Percentiles rank a stretch among this genome's conserved stretches.
Conservation (phyloP, 1,284 basidiomycete species). For the Irpex lacteus region DNA sequence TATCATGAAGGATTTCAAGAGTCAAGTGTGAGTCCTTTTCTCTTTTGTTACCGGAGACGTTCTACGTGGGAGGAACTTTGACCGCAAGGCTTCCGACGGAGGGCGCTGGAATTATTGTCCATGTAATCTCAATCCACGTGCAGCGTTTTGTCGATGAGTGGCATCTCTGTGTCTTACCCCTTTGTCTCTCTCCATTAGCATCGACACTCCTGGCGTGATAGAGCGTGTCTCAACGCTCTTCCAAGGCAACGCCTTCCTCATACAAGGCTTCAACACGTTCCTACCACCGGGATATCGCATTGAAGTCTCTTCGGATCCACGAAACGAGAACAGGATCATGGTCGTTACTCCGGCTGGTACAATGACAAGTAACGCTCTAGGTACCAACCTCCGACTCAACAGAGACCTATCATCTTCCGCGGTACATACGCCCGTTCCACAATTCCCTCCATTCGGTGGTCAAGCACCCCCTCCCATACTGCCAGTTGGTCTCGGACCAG, state of each 20-base stretch:
- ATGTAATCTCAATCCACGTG: not conserved
- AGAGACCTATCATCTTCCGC: slow-evolving; percentile 14
- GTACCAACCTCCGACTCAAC: slow-evolving; percentile 30
- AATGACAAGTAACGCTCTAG: slow-evolving; percentile 43
- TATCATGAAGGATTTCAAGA: slow-evolving; percentile 99
- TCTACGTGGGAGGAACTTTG: not conserved
- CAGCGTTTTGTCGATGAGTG: not conserved
- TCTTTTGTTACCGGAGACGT: not conserved
- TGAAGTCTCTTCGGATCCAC: slow-evolving; percentile 80
- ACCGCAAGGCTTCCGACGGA: not conserved
- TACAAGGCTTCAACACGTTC: slow-evolving; percentile 99
- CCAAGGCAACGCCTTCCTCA: slow-evolving; percentile 89
- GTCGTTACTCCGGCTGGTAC: slow-evolving; percentile 93
- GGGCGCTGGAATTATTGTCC: not conserved
- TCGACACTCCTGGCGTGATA: slow-evolving; percentile 99
- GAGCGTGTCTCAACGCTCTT: slow-evolving; percentile 95
- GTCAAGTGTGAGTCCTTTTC: slow-evolving; percentile 73
- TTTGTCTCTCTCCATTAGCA: slow-evolving; percentile 46
- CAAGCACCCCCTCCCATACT: slow-evolving; percentile 28
- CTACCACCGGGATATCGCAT: slow-evolving; percentile 96
- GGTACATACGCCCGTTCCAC: slow-evolving; percentile 13
- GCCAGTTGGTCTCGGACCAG: slow-evolving; percentile 27
- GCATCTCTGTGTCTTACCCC: not conserved
- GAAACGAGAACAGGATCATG: slow-evolving; percentile 82
- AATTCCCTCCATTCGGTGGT: slow-evolving; percentile 22